Base-by-base conservation (phyloP, 1,139 yeast species). In the Yamadazyma diddensiae region DNA sequence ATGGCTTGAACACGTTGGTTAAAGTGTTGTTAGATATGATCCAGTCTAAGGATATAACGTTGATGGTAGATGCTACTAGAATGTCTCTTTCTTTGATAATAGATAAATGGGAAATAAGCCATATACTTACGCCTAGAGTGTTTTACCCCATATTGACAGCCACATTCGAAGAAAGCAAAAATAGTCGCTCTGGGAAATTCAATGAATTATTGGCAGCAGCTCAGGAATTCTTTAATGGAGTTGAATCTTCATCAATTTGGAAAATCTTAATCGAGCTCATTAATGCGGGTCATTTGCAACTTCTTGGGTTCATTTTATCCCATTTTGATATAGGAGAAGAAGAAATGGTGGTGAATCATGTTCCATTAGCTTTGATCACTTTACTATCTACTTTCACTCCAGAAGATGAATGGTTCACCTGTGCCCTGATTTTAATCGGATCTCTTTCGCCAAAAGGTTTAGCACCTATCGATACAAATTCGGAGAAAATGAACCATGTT, bases 91-190 rank as follows among this genome's bases (percentile, higher is more conserved):
- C 65, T 4, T 75, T 94, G 5, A 69, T 88, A 5, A 76, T 88
- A 78, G 97, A 92, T 51, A 75, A 87, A 43, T 92, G 97, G 97
- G 97, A 92, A 55, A 79, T 92, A 23, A 92, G 95, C 10, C 77
- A 79, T 15, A 56, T 72, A 17, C 64, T 90, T 1, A 77, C 88
- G 0, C 94, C 95, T 0, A 57, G 61, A 19, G 55, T 88, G n/a
- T 73, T 90, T 31, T 59, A 75, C 0, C 90, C 94, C 0, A 64
- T 84, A 4, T 57, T 90, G 34, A 35, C 55, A 52, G 36, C 65
- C 55, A 39, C 70, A 61, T 39, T 42, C 28, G 21, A 31, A 9
- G 26, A 14, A n/a, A 19, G 12, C 14, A 12, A 29, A 9, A 3
- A n/a, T 4, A 33, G 35, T 25, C n/a, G n/a, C n/a, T 43, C 32